Evolutionary conservation across 2,329 filamentous ascomycete species (phyloP), one percentile per base, ranked within the genome.

Genomic region (Fusarium humuli): DNA sequence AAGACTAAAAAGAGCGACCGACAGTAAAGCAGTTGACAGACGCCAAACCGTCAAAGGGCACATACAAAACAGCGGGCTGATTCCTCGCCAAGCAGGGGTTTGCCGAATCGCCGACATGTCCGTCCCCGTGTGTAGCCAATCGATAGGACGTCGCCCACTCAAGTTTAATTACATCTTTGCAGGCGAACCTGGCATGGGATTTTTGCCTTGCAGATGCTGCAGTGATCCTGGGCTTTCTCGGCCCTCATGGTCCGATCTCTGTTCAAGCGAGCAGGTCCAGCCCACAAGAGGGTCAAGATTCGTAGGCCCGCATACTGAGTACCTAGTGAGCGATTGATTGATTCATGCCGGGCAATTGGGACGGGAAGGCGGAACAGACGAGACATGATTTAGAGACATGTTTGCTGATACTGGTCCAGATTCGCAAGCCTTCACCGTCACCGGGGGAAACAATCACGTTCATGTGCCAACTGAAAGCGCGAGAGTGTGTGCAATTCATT

Each of bases 111-210:
- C 56, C 62, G 45, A 62, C 56, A 57, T 56, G 37, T 58, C 44
- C 20, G 55, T 55, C 65, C 59, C 45, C 25, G 49, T 48, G 34
- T 52, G 61, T 58, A 60, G 50, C 73, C 73, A 75, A 75, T 75
- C 55, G 65, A 59, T 45, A 65, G 58, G 37, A 44, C 42, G 29
- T 65, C 57, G 48, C 57, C 46, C 40, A 61, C 66, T 60, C 58
- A 61, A 73, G 73, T 75, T 75, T 75, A 75, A 75, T 75, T 75
- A 55, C 71, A 64, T 49, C 46, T 45, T 69, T 57, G 57, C 57
- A 34, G 54, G 63, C 50, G 54, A 63, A 60, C 42, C 46, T 44
- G 58, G 59, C 29, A 52, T 54, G 62, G 62, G 41, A 16, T 47
- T 45, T 46, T 58, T 58, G 48, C 57, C 55, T 60, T 60, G 47